Evolutionary conservation across 192 early-diverging fungal genomes (phyloP), one percentile per base, ranked within the genome.

Genomic region (Linnemannia hyalina): DNA sequence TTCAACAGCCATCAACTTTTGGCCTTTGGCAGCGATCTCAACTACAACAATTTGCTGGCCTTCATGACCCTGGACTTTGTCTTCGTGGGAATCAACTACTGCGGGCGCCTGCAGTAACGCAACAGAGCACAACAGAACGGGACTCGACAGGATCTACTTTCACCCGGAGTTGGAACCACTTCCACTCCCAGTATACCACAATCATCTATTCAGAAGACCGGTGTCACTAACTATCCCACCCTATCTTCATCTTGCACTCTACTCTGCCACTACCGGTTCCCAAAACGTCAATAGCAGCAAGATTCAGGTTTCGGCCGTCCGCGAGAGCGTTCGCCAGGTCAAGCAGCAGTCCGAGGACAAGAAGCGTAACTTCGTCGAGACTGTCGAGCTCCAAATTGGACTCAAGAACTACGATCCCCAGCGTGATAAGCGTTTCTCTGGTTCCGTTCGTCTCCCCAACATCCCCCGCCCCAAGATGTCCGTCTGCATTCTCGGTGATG

Each of bases 371-470:
- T 99, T 99, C 94, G 92, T 90, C 74, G 98, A 99, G 93, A 98
- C 98, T 75, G 93, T 99, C 75, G 98, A 99, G 91, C 95, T 99
- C 89, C 98, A 99, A 90, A 95, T 99, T 90, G 98, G 98, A 89
- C 94, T 99, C 75, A 99, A 99, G 96, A 99, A 99, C 97, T 99
- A 99, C 95, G 98, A 99, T 94, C 98, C 98, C 82, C 98, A 99
- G 93, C 93, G 98, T 92, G 98, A 99, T 92, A 99, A 99, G 96
- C 98, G 98, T 97, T 99, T 99, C 96, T 96, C 95, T 87, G 98
- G 98, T 81, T 97, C 97, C 84, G 93, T 97, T 65, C 93, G 93
- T 91, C 95, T 99, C 82, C 98, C 98, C 91, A 92, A 98, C 92
- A 92, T 98, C 88, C 97, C 98, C 76, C 95, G 97, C 87, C 98